phyloP scores from a whole-genome alignment of 1,139 yeast genomes.

The Candida tetrigidarum region DNA sequence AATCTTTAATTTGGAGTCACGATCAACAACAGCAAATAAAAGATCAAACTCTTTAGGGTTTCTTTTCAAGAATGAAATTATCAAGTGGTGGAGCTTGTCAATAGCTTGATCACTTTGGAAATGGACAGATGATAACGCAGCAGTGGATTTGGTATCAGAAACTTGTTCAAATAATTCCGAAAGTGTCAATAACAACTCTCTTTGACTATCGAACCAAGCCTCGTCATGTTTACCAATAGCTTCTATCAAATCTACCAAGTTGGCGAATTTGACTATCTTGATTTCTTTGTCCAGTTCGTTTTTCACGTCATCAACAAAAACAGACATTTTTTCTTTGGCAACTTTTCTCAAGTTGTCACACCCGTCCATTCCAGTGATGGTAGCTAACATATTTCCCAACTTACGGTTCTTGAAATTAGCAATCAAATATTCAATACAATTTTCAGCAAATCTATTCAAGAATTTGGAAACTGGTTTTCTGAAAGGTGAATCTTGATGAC shows the following conservation, averaged over 20 bases:
- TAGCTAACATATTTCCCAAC: constrained; percentile 68
- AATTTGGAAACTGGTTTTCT: constrained; percentile 90
- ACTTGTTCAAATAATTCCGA: constrained; percentile 51
- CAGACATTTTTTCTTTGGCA: constrained; percentile 55
- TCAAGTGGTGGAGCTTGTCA: constrained; percentile 59
- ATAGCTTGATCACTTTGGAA: constrained; percentile 79
- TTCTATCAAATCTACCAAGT: constrained; percentile 65
- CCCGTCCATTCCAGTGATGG: constrained; percentile 61
- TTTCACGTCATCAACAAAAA: constrained; percentile 37
- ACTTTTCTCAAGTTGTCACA: constrained; percentile 60
- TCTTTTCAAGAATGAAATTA: constrained; percentile 51
- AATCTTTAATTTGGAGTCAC: constrained; percentile 49
- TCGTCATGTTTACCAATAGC: constrained; percentile 56
- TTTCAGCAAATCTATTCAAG: constrained; percentile 79
- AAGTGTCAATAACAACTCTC: constrained; percentile 50
- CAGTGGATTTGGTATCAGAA: constrained; percentile 42
- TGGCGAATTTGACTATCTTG: constrained; percentile 68
- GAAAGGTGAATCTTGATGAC: constrained; percentile 89
- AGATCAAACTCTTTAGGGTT: constrained; percentile 33
- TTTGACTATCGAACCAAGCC: constrained; percentile 66
- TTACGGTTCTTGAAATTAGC: constrained; percentile 70
- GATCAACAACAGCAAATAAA: constrained; percentile 54
- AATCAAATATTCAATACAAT: constrained; percentile 72
- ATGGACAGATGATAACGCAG: constrained; percentile 63
- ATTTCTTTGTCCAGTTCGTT: constrained; percentile 55